Evolutionary conservation across 805 yeast species (phyloP).

Genomic region (Ogataea methylovora): DNA sequence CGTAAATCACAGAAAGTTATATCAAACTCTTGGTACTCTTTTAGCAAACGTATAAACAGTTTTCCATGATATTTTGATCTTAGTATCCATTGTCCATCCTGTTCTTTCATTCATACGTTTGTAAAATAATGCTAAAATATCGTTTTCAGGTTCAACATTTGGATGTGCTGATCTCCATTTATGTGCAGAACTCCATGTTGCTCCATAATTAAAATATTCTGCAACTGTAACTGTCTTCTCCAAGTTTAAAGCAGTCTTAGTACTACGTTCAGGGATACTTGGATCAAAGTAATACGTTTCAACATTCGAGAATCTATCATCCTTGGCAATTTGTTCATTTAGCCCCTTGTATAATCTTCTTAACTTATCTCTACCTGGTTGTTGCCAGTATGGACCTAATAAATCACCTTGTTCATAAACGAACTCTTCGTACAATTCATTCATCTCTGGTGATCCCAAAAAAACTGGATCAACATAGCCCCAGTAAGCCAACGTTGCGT

Average conservation of each 20-base stretch:
- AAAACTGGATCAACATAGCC: conserved; percentile 62
- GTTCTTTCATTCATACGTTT: conserved; percentile 18
- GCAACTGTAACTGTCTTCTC: conserved; percentile 9
- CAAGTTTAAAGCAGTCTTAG: conserved; percentile 6
- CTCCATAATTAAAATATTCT: conserved; percentile 12
- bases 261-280: neutral
- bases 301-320: conserved; percentile 20
- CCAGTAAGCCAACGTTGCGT: conserved; percentile 71
- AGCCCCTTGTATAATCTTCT: conserved; percentile 36
- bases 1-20: no score
- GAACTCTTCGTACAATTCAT: conserved; percentile 37
- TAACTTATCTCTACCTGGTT: conserved; percentile 64
- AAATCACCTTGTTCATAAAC: conserved; percentile 29
- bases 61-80: conserved; percentile 43
- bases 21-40: neutral
- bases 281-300: conserved; percentile 23
- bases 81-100: conserved; percentile 37
- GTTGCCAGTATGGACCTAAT: conserved; percentile 76
- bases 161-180: conserved; percentile 15
- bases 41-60: neutral
- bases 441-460: conserved; percentile 37
- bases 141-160: conserved; percentile 9
- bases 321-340: conserved; percentile 28
- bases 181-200: conserved; percentile 18
- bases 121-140: conserved; percentile 11